phyloP scores from a whole-genome alignment of 2,329 filamentous ascomycete genomes.

The Bipolaris sorokiniana region DNA sequence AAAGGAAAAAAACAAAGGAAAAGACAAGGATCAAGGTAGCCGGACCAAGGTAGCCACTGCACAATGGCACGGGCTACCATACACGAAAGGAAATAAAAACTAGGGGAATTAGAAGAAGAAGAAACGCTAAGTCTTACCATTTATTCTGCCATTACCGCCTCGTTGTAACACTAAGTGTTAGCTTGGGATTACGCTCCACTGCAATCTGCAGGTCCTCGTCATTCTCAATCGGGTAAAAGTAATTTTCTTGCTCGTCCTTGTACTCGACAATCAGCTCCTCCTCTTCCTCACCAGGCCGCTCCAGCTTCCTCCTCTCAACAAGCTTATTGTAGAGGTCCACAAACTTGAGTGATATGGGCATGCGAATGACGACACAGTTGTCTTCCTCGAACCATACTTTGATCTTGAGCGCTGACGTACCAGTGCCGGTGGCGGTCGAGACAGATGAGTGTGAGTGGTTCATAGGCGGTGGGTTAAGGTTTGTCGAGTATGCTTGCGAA shows the following conservation, averaged over 20 bases:
- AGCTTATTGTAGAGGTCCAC: constrained; percentile 83
- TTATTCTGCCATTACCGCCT: constrained; percentile 12
- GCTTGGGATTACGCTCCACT: constrained; percentile 82
- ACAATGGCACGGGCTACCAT: neutral
- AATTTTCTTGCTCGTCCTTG: constrained; percentile 79
- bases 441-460: constrained; percentile 47
- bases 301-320: constrained; percentile 79
- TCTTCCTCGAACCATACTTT: constrained; percentile 89
- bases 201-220: constrained; percentile 83
- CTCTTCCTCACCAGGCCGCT: constrained; percentile 54
- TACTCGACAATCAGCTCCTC: constrained; percentile 83
- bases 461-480: constrained; percentile 45
- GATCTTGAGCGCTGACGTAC: constrained; percentile 70
- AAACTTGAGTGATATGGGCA: constrained; percentile 80
- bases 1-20: constrained; percentile 7
- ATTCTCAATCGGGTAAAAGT: constrained; percentile 75
- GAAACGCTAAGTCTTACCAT: neutral
- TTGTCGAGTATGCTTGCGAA: constrained; percentile 39
- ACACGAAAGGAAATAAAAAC: neutral
- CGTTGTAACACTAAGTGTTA: constrained; percentile 65
- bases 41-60: neutral
- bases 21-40: neutral
- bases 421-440: constrained; percentile 41
- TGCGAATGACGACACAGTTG: constrained; percentile 88
- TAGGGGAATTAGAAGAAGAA: constrained; percentile 10